Percentiles rank a stretch among this genome's conserved stretches.
Evolutionary conservation across 2,329 filamentous ascomycete species (phyloP).

Genomic region (Ophiostoma sp.): DNA sequence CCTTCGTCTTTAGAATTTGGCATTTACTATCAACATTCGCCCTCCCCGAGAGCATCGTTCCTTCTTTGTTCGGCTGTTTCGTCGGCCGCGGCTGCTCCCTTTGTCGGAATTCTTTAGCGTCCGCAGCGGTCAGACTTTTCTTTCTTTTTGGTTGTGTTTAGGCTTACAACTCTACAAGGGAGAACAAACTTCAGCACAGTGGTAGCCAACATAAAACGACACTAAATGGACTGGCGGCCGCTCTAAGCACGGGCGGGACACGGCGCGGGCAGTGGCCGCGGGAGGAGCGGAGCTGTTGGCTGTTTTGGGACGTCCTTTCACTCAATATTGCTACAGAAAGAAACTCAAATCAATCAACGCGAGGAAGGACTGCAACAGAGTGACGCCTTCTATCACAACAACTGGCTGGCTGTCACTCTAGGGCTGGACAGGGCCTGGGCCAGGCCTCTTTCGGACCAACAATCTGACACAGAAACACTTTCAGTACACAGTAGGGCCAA

Average conservation of each 20-base stretch:
- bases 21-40: not conserved
- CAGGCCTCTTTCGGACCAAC: not conserved
- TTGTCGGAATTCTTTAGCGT: slow-evolving; percentile 2
- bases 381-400: not conserved
- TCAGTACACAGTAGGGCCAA: not conserved
- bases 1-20: not conserved
- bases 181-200: not conserved
- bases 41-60: not conserved
- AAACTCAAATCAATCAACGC: not conserved
- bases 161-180: not conserved
- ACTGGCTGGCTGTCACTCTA: slow-evolving; percentile 14
- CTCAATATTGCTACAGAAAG: not conserved
- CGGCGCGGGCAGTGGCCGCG: slow-evolving; percentile 20
- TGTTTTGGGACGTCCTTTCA: not conserved
- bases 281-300: slow-evolving; percentile 21
- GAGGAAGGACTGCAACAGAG: not conserved
- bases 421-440: not conserved
- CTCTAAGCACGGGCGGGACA: slow-evolving; percentile 15
- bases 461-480: not conserved
- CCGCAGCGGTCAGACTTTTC: not conserved
- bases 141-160: not conserved
- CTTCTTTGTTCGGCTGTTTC: not conserved
- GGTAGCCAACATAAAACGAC: not conserved
- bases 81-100: slow-evolving; percentile 12
- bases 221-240: slow-evolving; percentile 1